Base-by-base conservation (phyloP, 768 basidiomycete species). In the Hygrophorus pudorinus region DNA sequence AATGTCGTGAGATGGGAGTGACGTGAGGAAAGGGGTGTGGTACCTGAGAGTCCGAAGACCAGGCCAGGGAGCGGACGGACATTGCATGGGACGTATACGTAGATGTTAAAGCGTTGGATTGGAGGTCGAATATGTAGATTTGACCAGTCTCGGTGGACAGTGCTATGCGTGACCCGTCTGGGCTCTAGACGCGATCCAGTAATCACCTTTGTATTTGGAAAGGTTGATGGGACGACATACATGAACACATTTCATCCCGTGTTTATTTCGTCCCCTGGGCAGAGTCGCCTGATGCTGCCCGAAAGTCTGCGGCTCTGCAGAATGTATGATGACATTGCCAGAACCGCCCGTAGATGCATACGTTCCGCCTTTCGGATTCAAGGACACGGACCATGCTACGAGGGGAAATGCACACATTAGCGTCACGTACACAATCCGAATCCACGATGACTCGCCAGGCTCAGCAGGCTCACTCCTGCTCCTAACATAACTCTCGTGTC, bases 11-110 rank as follows among this genome's bases (percentile, higher is more conserved):
- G 7, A 27, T 20, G 14, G 28, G n/a, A 16, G 27, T 9, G 28
- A 31, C 5, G 27, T 20, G n/a, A 28, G n/a, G 45, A 13, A 14
- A 20, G 31, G 44, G 24, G 12, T 9, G 36, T 41, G 31, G 45
- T 57, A 93, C 91, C 60, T 79, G 86, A 1, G 84, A 85, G 59
- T 96, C 92, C 40, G 78, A 73, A 8, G 89, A 91, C 92, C 92
- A 97, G 6, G 85, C 75, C 3, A 96, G 61, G 0, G 85, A 82
- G 30, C 92, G 81, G 6, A 92, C 88, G 37, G 81, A 75, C 81
- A 91, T 89, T 8, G 88, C 90, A 59, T 97, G 92, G 2, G 88
- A 87, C 4, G 81, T 79, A 61, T 81, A 93, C 2, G 83, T 86
- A 3, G 77, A 68, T 0, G 72, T 63, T 35, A 94, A 63, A 6